A percentile compares a stretch with the other conserved stretches of the same genome.
Conservation (phyloP, 768 basidiomycete species). For the Chalciporus sphaerocephalus region DNA sequence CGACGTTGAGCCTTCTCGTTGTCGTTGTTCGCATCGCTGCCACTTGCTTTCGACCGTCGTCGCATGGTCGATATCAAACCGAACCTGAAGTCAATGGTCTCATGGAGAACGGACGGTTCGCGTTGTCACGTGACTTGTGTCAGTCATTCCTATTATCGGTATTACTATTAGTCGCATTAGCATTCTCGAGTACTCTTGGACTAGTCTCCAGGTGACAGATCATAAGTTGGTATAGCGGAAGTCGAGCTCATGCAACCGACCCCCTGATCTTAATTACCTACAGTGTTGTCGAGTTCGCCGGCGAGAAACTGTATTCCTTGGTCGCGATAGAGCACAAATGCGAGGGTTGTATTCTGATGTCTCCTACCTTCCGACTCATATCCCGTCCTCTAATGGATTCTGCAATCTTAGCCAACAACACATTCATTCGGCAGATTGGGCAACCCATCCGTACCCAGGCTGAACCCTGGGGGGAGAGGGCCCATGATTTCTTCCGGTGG, state of each 20-base stretch:
- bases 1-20: constrained; percentile 4
- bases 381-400: neutral
- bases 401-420: constrained; percentile 9
- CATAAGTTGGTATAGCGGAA: too few relatives aligned
- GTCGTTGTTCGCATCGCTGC: constrained; percentile 1
- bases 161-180: too few relatives aligned
- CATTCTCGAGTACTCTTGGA: too few relatives aligned
- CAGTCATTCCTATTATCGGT: too few relatives aligned
- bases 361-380: too few relatives aligned
- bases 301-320: too few relatives aligned
- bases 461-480: constrained; percentile 67
- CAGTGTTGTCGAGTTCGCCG: too few relatives aligned
- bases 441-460: constrained; percentile 50
- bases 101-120: constrained; percentile 2
- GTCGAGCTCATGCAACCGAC: too few relatives aligned
- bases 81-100: constrained; percentile 3
- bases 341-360: too few relatives aligned
- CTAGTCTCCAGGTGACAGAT: too few relatives aligned
- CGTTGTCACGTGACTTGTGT: constrained; percentile 13
- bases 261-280: too few relatives aligned
- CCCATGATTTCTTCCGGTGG: constrained; percentile 85
- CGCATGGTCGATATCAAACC: constrained; percentile 18
- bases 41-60: constrained; percentile 6
- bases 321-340: too few relatives aligned
- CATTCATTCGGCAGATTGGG: constrained; percentile 39